These are phyloP conservation scores for Kwoniella shandongensis DNA, from an alignment of 768 basidiomycete genomes.

Conservation along the genomic window DNA sequence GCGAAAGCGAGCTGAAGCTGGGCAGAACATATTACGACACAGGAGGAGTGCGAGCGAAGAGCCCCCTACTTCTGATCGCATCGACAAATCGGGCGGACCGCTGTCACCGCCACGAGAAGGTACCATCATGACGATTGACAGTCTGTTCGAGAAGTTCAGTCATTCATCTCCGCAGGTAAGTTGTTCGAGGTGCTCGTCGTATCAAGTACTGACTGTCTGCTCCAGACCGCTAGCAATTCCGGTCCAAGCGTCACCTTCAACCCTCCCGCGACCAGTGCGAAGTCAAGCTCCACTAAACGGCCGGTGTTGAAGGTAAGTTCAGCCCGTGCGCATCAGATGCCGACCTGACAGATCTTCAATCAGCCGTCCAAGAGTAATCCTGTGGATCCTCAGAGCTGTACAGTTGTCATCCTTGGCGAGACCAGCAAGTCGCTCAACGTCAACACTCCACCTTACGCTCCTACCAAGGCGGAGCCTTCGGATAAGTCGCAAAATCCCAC, in stretches of 20 bases:
- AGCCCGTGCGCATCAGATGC: not conserved
- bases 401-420: constrained; percentile 9
- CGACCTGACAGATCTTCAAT: constrained; percentile 11
- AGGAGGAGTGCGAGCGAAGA: constrained; percentile 1
- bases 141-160: constrained; percentile 35
- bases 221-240: not conserved
- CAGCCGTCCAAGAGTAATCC: constrained; percentile 20
- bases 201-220: not conserved
- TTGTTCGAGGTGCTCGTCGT: not conserved
- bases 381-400: constrained; percentile 4
- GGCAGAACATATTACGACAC: not conserved
- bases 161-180: constrained; percentile 9
- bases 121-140: constrained; percentile 36
- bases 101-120: not conserved
- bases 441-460: constrained; percentile 16
- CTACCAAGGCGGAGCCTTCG: constrained; percentile 8
- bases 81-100: not conserved
- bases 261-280: not conserved
- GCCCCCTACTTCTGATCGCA: not conserved
- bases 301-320: constrained; percentile 12
- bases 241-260: not conserved
- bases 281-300: not conserved
- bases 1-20: constrained; percentile 9
- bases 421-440: constrained; percentile 14
- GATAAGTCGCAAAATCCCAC: not conserved